Evolutionary conservation across 768 basidiomycete species (phyloP), one percentile per base, ranked within the genome.

Genomic region (Psilocybe sp.): DNA sequence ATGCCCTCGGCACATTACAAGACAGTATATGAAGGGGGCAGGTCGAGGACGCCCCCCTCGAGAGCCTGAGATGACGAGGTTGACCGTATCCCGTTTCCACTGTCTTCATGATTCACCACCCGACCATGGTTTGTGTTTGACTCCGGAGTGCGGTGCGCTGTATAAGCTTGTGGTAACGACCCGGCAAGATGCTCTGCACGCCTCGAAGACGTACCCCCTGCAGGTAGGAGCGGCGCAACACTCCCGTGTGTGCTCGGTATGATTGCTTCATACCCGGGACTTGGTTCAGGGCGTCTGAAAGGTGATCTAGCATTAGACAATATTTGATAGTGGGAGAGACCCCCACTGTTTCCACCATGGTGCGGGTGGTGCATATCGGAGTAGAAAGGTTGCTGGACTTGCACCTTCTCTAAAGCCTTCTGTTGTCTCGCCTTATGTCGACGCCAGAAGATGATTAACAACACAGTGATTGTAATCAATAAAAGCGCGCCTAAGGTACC

Each of bases 401-500:
- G 23, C 23, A 28, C 32, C 31, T 33, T n/a, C 15, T 44, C 32
- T 7, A 44, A 28, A 3, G 32, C 32, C 14, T 2, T 10, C 8
- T 15, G 15, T 15, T 14, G 32, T 10, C 23, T 32, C 4, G 32
- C 32, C 14, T 34, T 11, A 34, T 28, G 43, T 18, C 32, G 43
- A 28, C 23, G 35, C 14, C 32, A 14, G 31, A 44, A 34, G 16
- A 15, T 11, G 4, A 34, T 10, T 3, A 28, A 28, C 14, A 51
- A 11, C 28, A 45, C 16, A 12, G 45, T 16, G 8, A 51, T 37
- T 11, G 40, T 2, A n/a, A 36, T 16, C 15, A 44, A 13, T 1
- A 51, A 7, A 9, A 51, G 23, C 13, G 39, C 50, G 38, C 44
- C 50, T 5, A 51, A 34, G 15, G 45, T 31, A 12, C 50, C 43